Base-by-base conservation (phyloP, 169 alveolate genomes). In the Eimeria falciformis region DNA sequence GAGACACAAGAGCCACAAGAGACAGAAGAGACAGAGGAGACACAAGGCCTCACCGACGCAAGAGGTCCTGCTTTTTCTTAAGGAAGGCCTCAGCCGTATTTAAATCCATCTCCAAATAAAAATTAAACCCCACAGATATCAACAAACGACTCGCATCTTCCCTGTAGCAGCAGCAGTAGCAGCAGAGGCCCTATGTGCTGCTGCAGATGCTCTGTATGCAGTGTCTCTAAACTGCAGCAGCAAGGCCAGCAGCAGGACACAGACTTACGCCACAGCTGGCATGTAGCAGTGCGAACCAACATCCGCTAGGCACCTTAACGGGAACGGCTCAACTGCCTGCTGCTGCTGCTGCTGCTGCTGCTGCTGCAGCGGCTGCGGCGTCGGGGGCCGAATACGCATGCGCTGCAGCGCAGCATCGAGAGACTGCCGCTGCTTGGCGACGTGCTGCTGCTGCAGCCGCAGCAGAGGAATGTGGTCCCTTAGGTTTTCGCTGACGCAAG, bases 351-450 rank as follows among this genome's bases (percentile, higher is more conserved):
- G 62, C n/a, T 50, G n/a, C n/a, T 50, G 7, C 62, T 50, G 62
- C 62, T 50, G 62, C 62, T 50, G 62, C 62, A 50, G 62, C 62
- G 62, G 62, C 62, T 50, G 62, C 14, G 62, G 62, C 7, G 62
- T 14, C 7, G 62, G 62, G 14, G 62, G 62, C n/a, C 62, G 62
- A 14, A 50, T 50, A 14, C 62, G 62, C 62, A 50, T 50, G 14
- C 14, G n/a, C 62, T 50, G 62, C 62, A 50, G 14, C 7, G 62
- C 62, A 7, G 62, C 62, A 14, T 50, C 62, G 7, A 50, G 14
- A 7, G n/a, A 14, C 14, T 14, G 62, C 62, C 62, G 62, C 14
- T 50, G n/a, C 62, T 50, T 50, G 62, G 62, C 14, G 62, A 50
- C 62, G 62, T 50, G 62, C 14, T 50, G 62, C 62, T 7, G n/a